Evolutionary conservation across 306 rosid genomes (phyloP).

Genomic region (Acmispon strigosus): DNA sequence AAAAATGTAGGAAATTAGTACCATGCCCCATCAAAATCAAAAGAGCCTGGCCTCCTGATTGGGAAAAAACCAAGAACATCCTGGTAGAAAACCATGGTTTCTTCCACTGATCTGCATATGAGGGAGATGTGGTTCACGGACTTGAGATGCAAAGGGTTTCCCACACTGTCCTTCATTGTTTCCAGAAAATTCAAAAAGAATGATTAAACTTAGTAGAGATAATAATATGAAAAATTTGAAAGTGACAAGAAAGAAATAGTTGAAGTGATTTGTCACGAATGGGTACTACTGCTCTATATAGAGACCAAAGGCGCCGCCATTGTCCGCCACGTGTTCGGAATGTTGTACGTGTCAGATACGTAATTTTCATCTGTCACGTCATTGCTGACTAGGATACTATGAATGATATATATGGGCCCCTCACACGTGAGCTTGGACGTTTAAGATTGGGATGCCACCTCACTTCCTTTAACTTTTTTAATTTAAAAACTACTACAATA

Average conservation of each 20-base stretch:
- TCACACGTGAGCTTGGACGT: conserved; percentile 3
- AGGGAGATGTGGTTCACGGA: conserved; percentile 90
- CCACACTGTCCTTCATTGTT: conserved; percentile 63
- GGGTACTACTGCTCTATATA: conserved; percentile 9
- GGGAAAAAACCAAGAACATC: conserved; percentile 82
- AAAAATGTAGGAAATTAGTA: not conserved
- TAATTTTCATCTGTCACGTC: conserved; percentile 13
- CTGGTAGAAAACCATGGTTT: conserved; percentile 62
- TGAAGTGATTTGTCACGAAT: not conserved
- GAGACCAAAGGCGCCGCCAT: not conserved
- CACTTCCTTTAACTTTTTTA: too few relatives aligned
- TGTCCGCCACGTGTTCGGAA: conserved; percentile 17
- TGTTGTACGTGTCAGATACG: conserved; percentile 20
- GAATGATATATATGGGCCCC: not conserved
- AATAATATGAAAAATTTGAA: not conserved
- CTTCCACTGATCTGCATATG: conserved; percentile 65
- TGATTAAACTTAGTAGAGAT: not conserved
- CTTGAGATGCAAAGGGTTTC: conserved; percentile 76
- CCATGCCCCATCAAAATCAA: conserved; percentile 94
- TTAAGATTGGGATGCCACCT: not conserved
- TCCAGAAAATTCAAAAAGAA: not conserved
- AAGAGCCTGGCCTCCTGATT: conserved; percentile 86
- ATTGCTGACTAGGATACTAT: conserved; percentile 26
- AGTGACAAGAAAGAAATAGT: not conserved
- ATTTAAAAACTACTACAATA: too few relatives aligned